Base-by-base conservation (phyloP, 495 filamentous ascomycete genomes). In the Chaetomium tenue region DNA sequence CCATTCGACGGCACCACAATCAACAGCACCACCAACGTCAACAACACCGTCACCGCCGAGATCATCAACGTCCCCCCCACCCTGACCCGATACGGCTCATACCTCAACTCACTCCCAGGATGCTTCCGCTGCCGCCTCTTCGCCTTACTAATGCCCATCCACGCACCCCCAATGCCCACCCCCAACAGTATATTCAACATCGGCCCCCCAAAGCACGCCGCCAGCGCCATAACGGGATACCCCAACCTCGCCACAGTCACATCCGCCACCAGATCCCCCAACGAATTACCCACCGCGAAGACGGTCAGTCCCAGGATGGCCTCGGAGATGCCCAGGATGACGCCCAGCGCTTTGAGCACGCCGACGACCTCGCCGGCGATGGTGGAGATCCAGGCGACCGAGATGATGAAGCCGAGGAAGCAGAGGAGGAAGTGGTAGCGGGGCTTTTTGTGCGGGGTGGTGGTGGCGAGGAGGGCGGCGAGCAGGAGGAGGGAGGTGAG, bases 181-280 rank as follows among this genome's bases (percentile, higher is more conserved):
- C 95, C 95, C 15, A 99, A 85, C 0, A 99, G 78, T 60, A 99
- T 99, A 70, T 99, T 99, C 26, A 99, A 83, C 91, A 99, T 91
- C 0, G 95, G 95, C 0, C 95, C 95, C 18, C 95, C 95, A 70
- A 98, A 98, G 71, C 95, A 99, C 30, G 95, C 95, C 1, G 86
- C 87, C 67, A 99, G 81, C 9, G 95, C 95, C 95, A 99, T 99
- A 48, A 98, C 92, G 0, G 95, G 95, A 76, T 92, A 97, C 0
- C 95, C 94, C 0, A 98, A 83, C 16, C 90, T 81, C 12, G 95
- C 95, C 42, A 99, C 89, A 0, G 95, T 99, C 61, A 97, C 87
- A 67, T 99, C 91, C 8, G 95, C 92, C 5, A 99, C 92, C 0
- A 99, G 80, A 70, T 99, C 95, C 13, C 95, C 93, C 8, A 98